Evolutionary conservation across 2,329 filamentous ascomycete genomes (phyloP).

Genomic region (Plectosphaerella cucumerina): DNA sequence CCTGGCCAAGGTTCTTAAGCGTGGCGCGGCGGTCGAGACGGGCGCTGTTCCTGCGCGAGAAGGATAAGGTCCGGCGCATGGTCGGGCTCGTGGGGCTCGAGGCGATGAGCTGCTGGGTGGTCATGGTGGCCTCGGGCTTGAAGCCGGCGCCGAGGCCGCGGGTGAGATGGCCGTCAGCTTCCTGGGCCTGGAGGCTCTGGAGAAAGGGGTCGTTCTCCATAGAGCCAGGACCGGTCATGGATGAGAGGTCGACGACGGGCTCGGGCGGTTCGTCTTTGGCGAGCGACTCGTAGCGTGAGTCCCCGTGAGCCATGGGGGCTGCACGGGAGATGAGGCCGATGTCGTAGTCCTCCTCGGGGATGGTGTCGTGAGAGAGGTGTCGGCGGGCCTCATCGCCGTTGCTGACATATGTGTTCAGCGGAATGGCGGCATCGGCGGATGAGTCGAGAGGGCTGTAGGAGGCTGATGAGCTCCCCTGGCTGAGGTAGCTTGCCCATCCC

Average conservation of each 20-base stretch:
- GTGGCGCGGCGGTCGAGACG: slow-evolving; percentile 29
- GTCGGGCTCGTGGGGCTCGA: slow-evolving; percentile 22
- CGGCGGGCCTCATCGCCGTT: neutral
- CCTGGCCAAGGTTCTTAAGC: slow-evolving; percentile 48
- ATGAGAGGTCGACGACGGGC: slow-evolving; percentile 40
- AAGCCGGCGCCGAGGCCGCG: slow-evolving; percentile 56
- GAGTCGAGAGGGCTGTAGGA: neutral
- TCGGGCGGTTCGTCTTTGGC: slow-evolving; percentile 18
- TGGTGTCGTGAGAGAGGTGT: neutral
- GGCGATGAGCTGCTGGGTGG: slow-evolving; percentile 45
- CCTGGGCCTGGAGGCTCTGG: slow-evolving; percentile 43
- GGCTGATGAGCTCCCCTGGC: too few species aligned
- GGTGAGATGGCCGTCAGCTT: slow-evolving; percentile 50
- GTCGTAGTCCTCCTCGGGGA: slow-evolving; percentile 35
- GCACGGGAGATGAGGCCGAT: slow-evolving; percentile 37
- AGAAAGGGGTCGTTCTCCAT: slow-evolving; percentile 39
- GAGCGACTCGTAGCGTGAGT: slow-evolving; percentile 24
- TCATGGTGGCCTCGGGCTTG: slow-evolving; percentile 40
- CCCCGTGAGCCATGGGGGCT: slow-evolving; percentile 31
- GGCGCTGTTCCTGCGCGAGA: slow-evolving; percentile 25
- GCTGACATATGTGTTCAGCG: neutral
- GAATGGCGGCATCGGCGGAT: neutral
- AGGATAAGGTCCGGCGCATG: slow-evolving; percentile 32
- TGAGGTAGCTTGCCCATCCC: too few species aligned
- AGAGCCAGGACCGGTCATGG: slow-evolving; percentile 39